A percentile compares a stretch with the other conserved stretches of the same genome.
Evolutionary conservation across 2,329 filamentous ascomycete genomes (phyloP).

Genomic region (Berkeleyomyces rouxiae): DNA sequence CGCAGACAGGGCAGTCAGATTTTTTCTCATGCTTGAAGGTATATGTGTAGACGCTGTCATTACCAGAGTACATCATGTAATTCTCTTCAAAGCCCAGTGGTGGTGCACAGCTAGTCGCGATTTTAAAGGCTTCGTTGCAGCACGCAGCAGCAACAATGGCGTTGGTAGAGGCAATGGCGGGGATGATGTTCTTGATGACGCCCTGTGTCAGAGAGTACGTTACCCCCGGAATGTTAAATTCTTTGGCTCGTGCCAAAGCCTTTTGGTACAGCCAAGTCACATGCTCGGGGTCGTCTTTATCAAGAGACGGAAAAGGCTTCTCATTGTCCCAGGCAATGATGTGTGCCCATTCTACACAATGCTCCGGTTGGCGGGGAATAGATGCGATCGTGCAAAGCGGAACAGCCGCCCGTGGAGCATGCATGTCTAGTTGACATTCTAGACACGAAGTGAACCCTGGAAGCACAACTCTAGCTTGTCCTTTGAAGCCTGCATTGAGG

Average conservation of each 20-base stretch:
- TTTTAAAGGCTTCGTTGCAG: constrained; percentile 94
- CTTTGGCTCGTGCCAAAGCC: constrained; percentile 60
- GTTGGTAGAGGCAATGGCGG: constrained; percentile 93
- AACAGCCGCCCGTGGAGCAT: constrained; percentile 90
- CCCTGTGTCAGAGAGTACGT: constrained; percentile 94
- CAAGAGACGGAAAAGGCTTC: constrained; percentile 66
- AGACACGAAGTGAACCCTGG: constrained; percentile 91
- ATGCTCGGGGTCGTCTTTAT: constrained; percentile 92
- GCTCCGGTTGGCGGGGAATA: constrained; percentile 90
- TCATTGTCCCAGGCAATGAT: constrained; percentile 92
- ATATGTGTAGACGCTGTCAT: constrained; percentile 91
- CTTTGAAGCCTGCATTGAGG: constrained; percentile 65
- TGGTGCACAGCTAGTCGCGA: constrained; percentile 68
- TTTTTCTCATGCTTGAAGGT: constrained; percentile 94
- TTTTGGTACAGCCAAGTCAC: constrained; percentile 93
- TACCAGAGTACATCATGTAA: constrained; percentile 99
- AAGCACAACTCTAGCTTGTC: constrained; percentile 80
- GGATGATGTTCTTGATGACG: constrained; percentile 98
- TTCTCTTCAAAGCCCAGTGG: constrained; percentile 64
- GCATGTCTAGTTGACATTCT: constrained; percentile 97
- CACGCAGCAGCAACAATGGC: constrained; percentile 90
- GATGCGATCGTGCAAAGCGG: constrained; percentile 92
- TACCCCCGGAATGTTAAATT: constrained; percentile 83
- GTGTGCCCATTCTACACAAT: constrained; percentile 98
- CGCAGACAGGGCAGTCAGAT: constrained; percentile 86